These are phyloP conservation scores for Musa schizocarpa DNA, from an alignment of 176 grass and related monocot species.

Conservation along the genomic window DNA sequence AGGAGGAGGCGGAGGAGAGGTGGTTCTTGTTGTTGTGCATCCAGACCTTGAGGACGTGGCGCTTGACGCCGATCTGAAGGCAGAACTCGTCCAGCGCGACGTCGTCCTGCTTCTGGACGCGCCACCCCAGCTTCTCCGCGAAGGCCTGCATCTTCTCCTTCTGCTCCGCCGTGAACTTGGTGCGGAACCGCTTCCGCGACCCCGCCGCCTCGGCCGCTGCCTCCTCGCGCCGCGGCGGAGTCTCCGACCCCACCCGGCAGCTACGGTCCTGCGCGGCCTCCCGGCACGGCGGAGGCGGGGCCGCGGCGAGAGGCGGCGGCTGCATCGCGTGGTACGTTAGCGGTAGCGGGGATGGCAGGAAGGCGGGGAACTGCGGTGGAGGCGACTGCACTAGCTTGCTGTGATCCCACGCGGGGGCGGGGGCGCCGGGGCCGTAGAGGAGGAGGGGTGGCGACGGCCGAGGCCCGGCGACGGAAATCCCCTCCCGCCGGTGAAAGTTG, in stretches of 20 bases:
- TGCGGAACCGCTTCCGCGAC: constrained; percentile 6
- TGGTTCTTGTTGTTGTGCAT: constrained; percentile 77
- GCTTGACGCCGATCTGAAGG: constrained; percentile 34
- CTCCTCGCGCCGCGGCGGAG: neutral
- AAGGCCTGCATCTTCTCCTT: constrained; percentile 22
- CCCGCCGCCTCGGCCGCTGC: neutral
- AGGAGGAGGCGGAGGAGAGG: neutral
- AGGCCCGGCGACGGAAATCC: neutral
- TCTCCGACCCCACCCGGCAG: constrained; percentile 6
- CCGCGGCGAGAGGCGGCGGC: neutral
- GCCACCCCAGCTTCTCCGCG: constrained; percentile 3
- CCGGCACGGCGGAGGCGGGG: neutral
- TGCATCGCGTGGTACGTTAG: neutral
- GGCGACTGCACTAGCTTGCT: neutral
- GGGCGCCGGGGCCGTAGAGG: neutral
- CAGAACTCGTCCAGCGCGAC: neutral
- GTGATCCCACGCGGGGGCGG: neutral
- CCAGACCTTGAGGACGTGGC: constrained; percentile 88
- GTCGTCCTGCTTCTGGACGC: neutral
- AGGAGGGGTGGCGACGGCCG: neutral
- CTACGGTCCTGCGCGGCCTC: neutral
- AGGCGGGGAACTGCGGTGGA: neutral
- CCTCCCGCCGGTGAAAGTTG: constrained; percentile 1
- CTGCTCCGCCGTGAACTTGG: constrained; percentile 17
- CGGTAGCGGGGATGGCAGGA: neutral